Base-by-base conservation (phyloP, 441 rosid species). In the Breynia disticha region DNA sequence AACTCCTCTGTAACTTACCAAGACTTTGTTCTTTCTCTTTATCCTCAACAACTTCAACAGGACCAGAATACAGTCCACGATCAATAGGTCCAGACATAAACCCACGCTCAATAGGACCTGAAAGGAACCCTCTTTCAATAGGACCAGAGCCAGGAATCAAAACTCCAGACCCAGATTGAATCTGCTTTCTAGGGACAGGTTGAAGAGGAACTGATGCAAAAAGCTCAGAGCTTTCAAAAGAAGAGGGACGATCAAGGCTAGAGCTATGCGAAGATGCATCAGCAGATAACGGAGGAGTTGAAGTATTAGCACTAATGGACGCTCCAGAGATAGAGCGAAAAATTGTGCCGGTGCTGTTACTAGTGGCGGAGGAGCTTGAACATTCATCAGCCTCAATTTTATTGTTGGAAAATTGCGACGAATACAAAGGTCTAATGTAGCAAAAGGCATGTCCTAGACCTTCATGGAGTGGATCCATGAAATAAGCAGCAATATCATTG, bases 51-150 rank as follows among this genome's bases (percentile, higher is more conserved):
- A 11, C 56, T 24, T 84, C 83, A 21, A 76, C 68, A 41, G 94
- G 95, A 68, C 82, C 87, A 67, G 85, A 78, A 46, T 44, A 63
- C 50, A 62, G 22, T 6, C 67, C 67, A 54, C 54, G 76, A 57
- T 86, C 83, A 53, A 77, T 68, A 46, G 94, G 95, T 72, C 84
- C 86, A 67, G 84, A 78, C 81, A 80, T 71, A 67, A 83, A 76
- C 17, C 87, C 79, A 28, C 84, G 73, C 61, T 86, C 97, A 46
- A 90, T 76, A 24, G 98, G 96, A 64, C 95, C 98, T 15, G 97
- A 89, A 44, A 84, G 48, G 41, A 86, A 86, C 16, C 93, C 95
- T 21, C 88, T 73, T 45, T 86, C 93, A 19, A 83, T 14, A 1
- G 90, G 86, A 62, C 83, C 90, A 1, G 78, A 76, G 16, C 75